Percentiles rank a stretch among this genome's conserved stretches.
Conservation (phyloP, 305 asterid genomes). For the Solanum hybrid region DNA sequence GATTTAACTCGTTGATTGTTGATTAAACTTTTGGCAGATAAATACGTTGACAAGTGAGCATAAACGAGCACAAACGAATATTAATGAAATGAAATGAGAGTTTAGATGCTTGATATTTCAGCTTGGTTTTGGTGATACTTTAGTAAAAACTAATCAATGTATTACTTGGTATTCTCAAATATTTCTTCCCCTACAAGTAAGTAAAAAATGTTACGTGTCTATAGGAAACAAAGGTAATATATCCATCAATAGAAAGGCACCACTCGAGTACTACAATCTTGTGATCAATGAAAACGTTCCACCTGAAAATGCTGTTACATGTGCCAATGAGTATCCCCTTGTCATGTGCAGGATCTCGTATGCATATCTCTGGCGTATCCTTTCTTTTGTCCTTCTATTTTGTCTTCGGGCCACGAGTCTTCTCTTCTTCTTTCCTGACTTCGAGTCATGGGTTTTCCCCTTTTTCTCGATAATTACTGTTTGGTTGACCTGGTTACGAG, state of each 20-base stretch:
- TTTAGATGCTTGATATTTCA: neutral
- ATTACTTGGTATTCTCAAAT: no score
- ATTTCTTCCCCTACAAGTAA: neutral
- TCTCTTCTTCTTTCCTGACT: neutral
- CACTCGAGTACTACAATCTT: no score
- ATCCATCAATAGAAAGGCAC: neutral
- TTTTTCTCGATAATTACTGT: no score
- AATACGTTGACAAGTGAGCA: neutral
- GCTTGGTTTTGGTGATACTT: neutral
- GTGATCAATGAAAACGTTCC: neutral
- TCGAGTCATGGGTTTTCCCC: neutral
- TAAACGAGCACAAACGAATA: neutral
- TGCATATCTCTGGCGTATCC: neutral
- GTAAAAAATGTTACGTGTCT: no score
- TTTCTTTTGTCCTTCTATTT: no score
- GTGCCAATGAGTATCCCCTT: neutral
- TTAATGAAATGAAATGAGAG: neutral
- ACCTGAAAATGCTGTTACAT: neutral
- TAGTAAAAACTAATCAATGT: no score
- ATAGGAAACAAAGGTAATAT: neutral
- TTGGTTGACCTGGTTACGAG: neutral
- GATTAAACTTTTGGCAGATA: neutral
- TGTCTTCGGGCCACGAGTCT: neutral
- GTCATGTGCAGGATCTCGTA: neutral
- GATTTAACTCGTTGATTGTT: neutral